Evolutionary conservation across 805 yeast genomes (phyloP), one percentile per base, ranked within the genome.

Genomic region (Wickerhamomyces xylosicus): DNA sequence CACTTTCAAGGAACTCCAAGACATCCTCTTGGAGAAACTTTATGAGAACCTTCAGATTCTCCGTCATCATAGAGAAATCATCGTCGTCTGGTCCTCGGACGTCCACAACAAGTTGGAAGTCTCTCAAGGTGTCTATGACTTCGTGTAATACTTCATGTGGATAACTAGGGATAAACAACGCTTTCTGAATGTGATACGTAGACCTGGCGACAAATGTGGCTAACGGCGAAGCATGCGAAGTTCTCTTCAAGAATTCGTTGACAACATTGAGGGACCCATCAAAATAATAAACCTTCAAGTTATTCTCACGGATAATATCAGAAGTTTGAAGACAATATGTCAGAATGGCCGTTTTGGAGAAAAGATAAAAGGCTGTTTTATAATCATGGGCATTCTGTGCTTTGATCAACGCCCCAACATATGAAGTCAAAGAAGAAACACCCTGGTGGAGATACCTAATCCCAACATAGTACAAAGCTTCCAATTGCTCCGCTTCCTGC

Each of bases 151-250:
- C 42, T 2, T 37, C 43, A 28, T 27, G 33, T 2, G 45, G 11
- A 36, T 51, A 52, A 25, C 36, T 41, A 0, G 58, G 57, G 2
- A 49, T 34, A 36, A 48, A 48, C 19, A 53, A 37, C 4, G 44
- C 21, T 19, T 39, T 35, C 17, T 38, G 36, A n/a, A 44, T 33
- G 10, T 34, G 18, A 10, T 42, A 29, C 3, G 31, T 22, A 1
- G 47, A 25, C 2, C 35, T 31, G 0, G 47, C 41, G 6, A 47
- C 34, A 28, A 50, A 53, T 1, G 13, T 13, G 2, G 52, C 40
- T 3, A 39, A 8, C 13, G 54, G 53, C 3, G 53, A 47, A 2
- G 39, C 19, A 11, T 52, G 47, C 14, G 36, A 28, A 1, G 43
- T 29, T 8, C 34, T 32, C 2, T 40, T 34, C 22, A 47, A 44